These are phyloP conservation scores for Lentinula aciculospora DNA, from an alignment of 768 basidiomycete genomes.

Conservation along the genomic window DNA sequence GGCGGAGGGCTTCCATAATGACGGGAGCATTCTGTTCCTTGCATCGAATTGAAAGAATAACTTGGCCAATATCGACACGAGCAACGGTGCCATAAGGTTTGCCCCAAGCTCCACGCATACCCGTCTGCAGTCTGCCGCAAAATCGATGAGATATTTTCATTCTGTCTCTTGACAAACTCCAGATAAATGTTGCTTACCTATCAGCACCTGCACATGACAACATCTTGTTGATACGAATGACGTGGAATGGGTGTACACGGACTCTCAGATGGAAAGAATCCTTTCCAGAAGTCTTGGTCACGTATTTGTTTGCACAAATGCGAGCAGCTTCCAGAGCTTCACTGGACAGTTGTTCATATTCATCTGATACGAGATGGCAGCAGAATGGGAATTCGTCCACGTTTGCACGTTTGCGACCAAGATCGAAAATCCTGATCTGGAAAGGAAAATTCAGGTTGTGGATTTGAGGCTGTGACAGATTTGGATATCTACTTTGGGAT, in stretches of 20 bases:
- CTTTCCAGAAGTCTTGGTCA: constrained; percentile 96
- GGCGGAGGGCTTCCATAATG: constrained; percentile 94
- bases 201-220: constrained; percentile 98
- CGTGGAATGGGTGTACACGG: constrained; percentile 97
- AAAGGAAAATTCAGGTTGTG: background rate
- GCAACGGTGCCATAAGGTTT: constrained; percentile 97
- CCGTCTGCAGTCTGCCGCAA: constrained; percentile 70
- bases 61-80: constrained; percentile 95
- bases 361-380: constrained; percentile 93
- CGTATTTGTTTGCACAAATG: constrained; percentile 99
- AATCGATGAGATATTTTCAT: background rate
- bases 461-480: background rate
- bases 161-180: background rate
- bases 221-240: constrained; percentile 99
- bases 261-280: constrained; percentile 99
- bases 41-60: constrained; percentile 83
- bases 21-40: constrained; percentile 84
- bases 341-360: constrained; percentile 93
- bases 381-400: constrained; percentile 99
- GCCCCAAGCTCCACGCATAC: constrained; percentile 99
- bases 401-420: constrained; percentile 91
- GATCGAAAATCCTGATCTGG: constrained; percentile 94
- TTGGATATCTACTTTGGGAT: constrained; percentile 65
- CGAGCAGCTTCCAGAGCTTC: constrained; percentile 98
- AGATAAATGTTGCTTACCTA: constrained; percentile 46